Evolutionary conservation across 148 eudicot species (phyloP).

Genomic region (Limonium bicolor): DNA sequence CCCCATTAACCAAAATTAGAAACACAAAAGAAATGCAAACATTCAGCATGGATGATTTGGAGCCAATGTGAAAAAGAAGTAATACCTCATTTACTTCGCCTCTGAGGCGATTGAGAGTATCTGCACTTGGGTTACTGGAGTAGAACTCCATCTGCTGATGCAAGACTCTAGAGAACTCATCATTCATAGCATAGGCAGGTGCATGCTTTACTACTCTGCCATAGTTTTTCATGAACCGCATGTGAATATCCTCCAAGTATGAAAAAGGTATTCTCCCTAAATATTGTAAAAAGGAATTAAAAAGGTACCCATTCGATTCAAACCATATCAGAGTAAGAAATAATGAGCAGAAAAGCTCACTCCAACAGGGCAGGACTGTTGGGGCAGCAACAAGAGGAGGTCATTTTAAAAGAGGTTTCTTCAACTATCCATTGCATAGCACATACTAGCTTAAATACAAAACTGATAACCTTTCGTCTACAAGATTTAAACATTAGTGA

Average conservation of each 20-base stretch:
- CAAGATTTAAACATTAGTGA: too few species aligned
- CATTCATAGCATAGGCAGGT: constrained; percentile 95
- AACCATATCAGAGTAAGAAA: too few species aligned
- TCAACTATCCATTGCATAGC: too few species aligned
- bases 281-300: neutral
- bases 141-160: constrained; percentile 82
- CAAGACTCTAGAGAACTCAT: constrained; percentile 69
- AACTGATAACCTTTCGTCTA: too few species aligned
- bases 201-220: constrained; percentile 70
- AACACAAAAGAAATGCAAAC: neutral
- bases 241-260: constrained; percentile 88
- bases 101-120: constrained; percentile 86
- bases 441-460: too few species aligned
- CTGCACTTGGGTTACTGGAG: constrained; percentile 80
- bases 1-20: neutral
- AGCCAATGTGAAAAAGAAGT: constrained; percentile 3
- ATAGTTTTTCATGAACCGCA: constrained; percentile 97
- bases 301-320: too few species aligned
- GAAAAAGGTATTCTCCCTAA: constrained; percentile 92
- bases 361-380: too few species aligned
- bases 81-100: constrained; percentile 97
- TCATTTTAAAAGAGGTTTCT: too few species aligned
- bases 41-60: neutral
- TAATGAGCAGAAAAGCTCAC: too few species aligned
- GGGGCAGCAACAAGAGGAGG: too few species aligned